Conservation (phyloP, 176 grass and related monocot genomes). For the Alloteropsis semialata region DNA sequence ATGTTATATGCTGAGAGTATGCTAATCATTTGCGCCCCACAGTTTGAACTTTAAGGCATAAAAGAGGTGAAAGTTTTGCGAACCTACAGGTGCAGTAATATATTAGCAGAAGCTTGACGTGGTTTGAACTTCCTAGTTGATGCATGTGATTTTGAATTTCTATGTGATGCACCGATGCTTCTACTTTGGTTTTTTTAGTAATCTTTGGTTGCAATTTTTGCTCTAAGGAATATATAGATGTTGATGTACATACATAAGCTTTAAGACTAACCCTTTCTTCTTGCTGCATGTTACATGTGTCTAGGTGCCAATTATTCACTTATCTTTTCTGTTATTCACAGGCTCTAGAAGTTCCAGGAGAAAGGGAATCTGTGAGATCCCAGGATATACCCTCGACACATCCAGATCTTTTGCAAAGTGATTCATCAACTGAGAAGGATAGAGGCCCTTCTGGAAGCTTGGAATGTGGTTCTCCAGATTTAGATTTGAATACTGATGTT, state of each 20-base stretch:
- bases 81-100: neutral
- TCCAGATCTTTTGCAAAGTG: conserved; percentile 60
- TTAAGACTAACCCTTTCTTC: conserved; percentile 13
- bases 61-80: neutral
- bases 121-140: neutral
- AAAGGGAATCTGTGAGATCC: conserved; percentile 70
- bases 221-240: neutral
- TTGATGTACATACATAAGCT: neutral
- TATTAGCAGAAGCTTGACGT: neutral
- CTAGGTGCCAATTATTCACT: conserved; percentile 26
- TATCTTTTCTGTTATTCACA: conserved; percentile 33
- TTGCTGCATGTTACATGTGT: neutral
- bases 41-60: neutral
- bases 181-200: neutral
- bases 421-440: conserved; percentile 57
- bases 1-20: conserved; percentile 1
- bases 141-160: neutral
- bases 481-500: conserved; percentile 22
- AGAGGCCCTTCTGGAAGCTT: conserved; percentile 40
- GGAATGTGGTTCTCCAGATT: conserved; percentile 46
- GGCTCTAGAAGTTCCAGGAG: conserved; percentile 94
- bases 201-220: neutral
- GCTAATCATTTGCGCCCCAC: neutral
- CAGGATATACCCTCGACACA: conserved; percentile 70
- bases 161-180: neutral